These are phyloP conservation scores for Prosopis cineraria DNA, from an alignment of 306 rosid genomes.

Conservation along the genomic window DNA sequence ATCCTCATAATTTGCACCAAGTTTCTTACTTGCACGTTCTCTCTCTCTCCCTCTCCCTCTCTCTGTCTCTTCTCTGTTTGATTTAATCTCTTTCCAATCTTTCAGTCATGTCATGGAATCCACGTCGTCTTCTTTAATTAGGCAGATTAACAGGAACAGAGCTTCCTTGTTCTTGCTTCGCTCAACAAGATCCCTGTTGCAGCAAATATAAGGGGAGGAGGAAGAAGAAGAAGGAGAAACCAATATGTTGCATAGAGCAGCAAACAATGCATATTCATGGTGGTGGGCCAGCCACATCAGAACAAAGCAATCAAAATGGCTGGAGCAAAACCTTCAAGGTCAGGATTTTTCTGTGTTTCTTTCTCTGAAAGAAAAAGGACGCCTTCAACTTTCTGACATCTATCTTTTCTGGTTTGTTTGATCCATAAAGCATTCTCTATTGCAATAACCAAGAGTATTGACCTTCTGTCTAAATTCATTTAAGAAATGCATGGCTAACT, in stretches of 20 bases:
- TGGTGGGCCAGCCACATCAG: conserved; percentile 99
- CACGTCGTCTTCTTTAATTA: conserved; percentile 34
- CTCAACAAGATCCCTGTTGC: conserved; percentile 23
- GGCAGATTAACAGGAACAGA: conserved; percentile 3
- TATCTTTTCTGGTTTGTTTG: background rate
- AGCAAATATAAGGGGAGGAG: conserved; percentile 10
- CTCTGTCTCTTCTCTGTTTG: background rate
- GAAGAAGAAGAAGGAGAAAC: conserved; percentile 21
- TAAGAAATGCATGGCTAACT: background rate
- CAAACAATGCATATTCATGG: conserved; percentile 96
- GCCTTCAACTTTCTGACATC: background rate
- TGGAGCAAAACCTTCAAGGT: conserved; percentile 92
- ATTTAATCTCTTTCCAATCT: background rate
- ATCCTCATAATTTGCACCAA: conserved; percentile 47
- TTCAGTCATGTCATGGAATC: conserved; percentile 26
- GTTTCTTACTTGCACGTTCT: conserved; percentile 42
- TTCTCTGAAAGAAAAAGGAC: background rate
- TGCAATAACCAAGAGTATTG: background rate
- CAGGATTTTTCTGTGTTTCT: background rate
- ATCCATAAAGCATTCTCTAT: background rate
- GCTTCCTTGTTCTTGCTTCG: conserved; percentile 32
- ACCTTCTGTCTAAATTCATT: conserved; percentile 2
- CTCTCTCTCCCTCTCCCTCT: conserved; percentile 28
- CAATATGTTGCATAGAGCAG: conserved; percentile 90
- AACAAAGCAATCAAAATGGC: conserved; percentile 97